These are phyloP conservation scores for Aspergillus sp. DNA, from an alignment of 2,329 filamentous ascomycete species.

Conservation along the genomic window DNA sequence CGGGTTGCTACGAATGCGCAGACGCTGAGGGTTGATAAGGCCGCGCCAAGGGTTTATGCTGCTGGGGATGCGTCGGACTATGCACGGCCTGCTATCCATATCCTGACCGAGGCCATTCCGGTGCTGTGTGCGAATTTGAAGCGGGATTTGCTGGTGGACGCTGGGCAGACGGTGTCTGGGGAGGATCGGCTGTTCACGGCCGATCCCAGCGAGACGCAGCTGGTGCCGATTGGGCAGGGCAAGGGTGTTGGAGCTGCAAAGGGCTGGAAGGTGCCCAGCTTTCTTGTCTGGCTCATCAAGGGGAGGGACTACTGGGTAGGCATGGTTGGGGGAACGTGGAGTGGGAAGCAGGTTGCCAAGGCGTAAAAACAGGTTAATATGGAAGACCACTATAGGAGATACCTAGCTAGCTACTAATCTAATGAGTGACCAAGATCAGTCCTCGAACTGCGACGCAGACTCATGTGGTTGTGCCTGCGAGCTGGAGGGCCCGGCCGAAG, in stretches of 20 bases:
- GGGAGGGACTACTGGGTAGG: slow-evolving; percentile 55
- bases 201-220: slow-evolving; percentile 47
- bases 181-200: slow-evolving; percentile 41
- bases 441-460: no score
- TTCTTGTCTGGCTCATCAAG: slow-evolving; percentile 52
- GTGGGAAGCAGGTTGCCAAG: slow-evolving; percentile 53
- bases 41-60: slow-evolving; percentile 45
- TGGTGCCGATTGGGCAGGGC: slow-evolving; percentile 49
- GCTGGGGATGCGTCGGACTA: slow-evolving; percentile 48
- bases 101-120: slow-evolving; percentile 43
- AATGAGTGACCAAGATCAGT: no score
- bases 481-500: no score
- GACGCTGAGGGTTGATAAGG: slow-evolving; percentile 40
- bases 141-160: slow-evolving; percentile 44
- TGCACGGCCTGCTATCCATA: slow-evolving; percentile 45
- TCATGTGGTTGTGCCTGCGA: no score
- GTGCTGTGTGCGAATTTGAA: slow-evolving; percentile 51
- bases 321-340: slow-evolving; percentile 51
- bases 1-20: slow-evolving; percentile 39
- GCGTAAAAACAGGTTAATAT: slow-evolving; percentile 9
- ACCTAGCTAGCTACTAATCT: no score
- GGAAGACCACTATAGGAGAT: no score
- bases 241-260: slow-evolving; percentile 48
- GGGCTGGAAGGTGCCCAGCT: slow-evolving; percentile 47
- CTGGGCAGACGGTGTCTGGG: slow-evolving; percentile 23